Evolutionary conservation across 108 stramenopile genomes (phyloP).

Genomic region (Skeletonema costatum): DNA sequence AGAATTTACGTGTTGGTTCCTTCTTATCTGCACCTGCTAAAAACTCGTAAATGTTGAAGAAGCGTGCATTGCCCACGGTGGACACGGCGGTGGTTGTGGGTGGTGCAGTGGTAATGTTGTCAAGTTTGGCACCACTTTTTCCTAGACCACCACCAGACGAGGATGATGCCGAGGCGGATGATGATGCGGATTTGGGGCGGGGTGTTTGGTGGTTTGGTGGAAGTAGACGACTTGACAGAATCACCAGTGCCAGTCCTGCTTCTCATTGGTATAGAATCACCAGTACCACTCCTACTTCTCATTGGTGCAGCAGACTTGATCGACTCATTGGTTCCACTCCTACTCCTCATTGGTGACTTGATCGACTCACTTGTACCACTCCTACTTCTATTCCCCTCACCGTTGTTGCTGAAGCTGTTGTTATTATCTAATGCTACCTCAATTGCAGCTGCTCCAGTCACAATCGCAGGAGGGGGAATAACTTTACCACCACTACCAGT

Average conservation of each 20-base stretch:
- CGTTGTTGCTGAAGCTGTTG: constrained; percentile 20
- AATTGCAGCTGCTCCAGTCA: not conserved
- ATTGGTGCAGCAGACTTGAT: not conserved
- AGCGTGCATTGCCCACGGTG: constrained; percentile 26
- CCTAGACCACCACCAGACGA: constrained; percentile 47
- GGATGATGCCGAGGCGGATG: not conserved
- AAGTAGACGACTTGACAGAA: not conserved
- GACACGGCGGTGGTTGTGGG: constrained; percentile 22
- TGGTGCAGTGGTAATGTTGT: constrained; percentile 14
- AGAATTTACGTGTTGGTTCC: constrained; percentile 79
- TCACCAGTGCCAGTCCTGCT: not conserved
- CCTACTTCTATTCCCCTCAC: not conserved
- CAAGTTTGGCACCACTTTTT: constrained; percentile 54
- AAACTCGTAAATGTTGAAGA: constrained; percentile 86
- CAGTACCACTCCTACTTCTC: not conserved
- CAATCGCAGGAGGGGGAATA: not conserved
- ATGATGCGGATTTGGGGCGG: not conserved
- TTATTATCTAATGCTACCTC: not conserved
- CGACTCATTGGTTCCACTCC: not conserved
- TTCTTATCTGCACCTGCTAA: constrained; percentile 73
- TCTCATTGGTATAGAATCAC: not conserved
- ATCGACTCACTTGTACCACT: not conserved
- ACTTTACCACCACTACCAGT: not conserved
- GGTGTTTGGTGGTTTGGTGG: constrained; percentile 5
- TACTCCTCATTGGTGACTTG: not conserved